Evolutionary conservation across 2,329 filamentous ascomycete species (phyloP), one percentile per base, ranked within the genome.

Genomic region (Fusarium tricinctum): DNA sequence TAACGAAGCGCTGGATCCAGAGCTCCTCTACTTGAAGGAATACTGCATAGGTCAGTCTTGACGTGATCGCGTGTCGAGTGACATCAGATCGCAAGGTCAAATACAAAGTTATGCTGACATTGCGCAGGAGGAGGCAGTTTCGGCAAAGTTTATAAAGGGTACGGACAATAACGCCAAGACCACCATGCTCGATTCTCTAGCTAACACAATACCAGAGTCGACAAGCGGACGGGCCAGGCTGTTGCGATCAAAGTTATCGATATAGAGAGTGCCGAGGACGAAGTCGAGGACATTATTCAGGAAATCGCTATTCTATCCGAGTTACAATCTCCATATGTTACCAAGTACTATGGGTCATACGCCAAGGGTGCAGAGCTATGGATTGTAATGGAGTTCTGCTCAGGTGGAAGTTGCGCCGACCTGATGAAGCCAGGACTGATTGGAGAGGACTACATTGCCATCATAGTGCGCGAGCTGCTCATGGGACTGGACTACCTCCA

Each of bases 381-480:
- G 96, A 99, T 99, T 73, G 94, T 98, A 78, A 99, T 99, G 96
- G 96, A 99, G 80, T 99, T 96, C 76, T 99, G 96, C 80, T 94
- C 95, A 2, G 96, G 96, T 22, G 96, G 96, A 6, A 98, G 95
- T 81, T 98, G 96, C 77, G 94, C 93, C 47, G 96, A 98, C 78
- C 83, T 99, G 65, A 92, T 99, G 91, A 97, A 97, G 82, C 94
- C 96, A 0, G 96, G 96, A 23, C 82, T 91, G 40, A 95, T 99
- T 64, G 89, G 91, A 20, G 96, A 99, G 81, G 94, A 97, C 72
- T 97, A 98, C 79, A 98, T 99, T 75, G 93, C 93, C 74, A 97
- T 99, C 73, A 97, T 99, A 66, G 84, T 97, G 55, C 88, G 93
- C 63, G 96, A 99, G 82, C 82, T 99, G 73, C 85, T 99, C 55